Percentiles rank a stretch among this genome's conserved stretches.
Evolutionary conservation across 495 filamentous ascomycete species (phyloP).

Genomic region (Penicillium paradoxum): DNA sequence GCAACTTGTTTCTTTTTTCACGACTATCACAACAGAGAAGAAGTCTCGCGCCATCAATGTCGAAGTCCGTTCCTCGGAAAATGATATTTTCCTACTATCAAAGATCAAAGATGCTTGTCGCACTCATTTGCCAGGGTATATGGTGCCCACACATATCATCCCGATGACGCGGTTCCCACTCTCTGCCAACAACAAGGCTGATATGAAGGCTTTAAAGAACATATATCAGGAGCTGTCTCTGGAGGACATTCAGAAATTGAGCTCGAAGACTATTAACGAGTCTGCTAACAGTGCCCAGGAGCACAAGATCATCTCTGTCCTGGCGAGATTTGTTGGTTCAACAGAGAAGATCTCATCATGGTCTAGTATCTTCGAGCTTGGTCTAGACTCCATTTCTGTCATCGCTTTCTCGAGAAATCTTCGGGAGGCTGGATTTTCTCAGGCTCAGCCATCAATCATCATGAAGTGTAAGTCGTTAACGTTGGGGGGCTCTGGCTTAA

Average conservation of each 20-base stretch:
- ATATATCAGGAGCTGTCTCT: conserved; percentile 55
- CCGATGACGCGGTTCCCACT: conserved; percentile 40
- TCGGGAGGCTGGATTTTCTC: conserved; percentile 47
- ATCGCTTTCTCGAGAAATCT: conserved; percentile 56
- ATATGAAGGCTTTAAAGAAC: conserved; percentile 40
- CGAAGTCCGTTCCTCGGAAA: conserved; percentile 12
- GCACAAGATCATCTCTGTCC: conserved; percentile 42
- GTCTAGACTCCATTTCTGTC: conserved; percentile 76
- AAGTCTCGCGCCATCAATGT: conserved; percentile 12
- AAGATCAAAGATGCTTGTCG: conserved; percentile 32
- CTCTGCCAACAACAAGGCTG: conserved; percentile 44
- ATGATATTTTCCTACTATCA: conserved; percentile 11
- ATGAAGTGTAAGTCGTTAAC: conserved; percentile 48
- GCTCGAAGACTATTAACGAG: conserved; percentile 25
- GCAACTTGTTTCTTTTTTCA: conserved; percentile 41
- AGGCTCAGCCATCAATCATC: conserved; percentile 57
- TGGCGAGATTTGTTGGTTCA: conserved; percentile 47
- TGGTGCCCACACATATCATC: conserved; percentile 50
- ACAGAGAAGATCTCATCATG: conserved; percentile 42
- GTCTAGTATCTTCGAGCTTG: conserved; percentile 74
- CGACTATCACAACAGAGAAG: conserved; percentile 9
- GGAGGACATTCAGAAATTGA: conserved; percentile 52
- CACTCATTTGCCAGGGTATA: conserved; percentile 46
- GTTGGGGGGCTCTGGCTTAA: not conserved
- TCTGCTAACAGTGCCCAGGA: conserved; percentile 37